phyloP scores from a whole-genome alignment of 148 eudicot species.

The Fagopyrum homotropicum region DNA sequence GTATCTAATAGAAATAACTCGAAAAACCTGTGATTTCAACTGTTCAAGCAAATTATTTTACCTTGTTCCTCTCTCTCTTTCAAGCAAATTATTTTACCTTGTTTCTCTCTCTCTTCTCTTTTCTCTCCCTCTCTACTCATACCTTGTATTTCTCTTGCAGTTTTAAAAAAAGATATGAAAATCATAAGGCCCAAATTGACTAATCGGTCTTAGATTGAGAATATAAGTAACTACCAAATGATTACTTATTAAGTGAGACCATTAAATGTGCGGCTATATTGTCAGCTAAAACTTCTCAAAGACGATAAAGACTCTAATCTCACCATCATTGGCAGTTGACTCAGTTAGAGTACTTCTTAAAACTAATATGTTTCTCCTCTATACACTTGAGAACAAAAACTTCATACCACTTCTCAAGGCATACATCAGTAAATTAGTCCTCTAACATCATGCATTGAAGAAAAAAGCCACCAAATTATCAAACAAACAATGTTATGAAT shows the following conservation, averaged over 20 bases:
- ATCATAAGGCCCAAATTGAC: too few species aligned
- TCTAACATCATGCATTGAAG: constrained; percentile 27
- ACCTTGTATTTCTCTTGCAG: too few species aligned
- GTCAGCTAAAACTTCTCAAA: constrained; percentile 94
- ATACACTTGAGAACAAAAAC: constrained; percentile 13
- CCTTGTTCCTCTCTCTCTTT: too few species aligned
- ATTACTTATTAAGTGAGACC: constrained; percentile 47
- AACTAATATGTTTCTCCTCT: constrained; percentile 42
- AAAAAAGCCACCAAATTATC: constrained; percentile 17
- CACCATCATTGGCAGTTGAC: constrained; percentile 69
- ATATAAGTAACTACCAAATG: constrained; percentile 60
- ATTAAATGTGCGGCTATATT: constrained; percentile 71
- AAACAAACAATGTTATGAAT: constrained; percentile 1
- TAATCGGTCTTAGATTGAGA: too few species aligned
- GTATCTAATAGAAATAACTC: too few species aligned
- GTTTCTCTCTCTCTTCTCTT: too few species aligned
- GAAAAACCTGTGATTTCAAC: too few species aligned
- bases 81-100: too few species aligned
- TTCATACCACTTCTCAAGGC: constrained; percentile 9
- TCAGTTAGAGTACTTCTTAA: constrained; percentile 49
- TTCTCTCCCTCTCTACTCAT: too few species aligned
- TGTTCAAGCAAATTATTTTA: too few species aligned
- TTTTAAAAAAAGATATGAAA: too few species aligned
- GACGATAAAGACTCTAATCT: constrained; percentile 82
- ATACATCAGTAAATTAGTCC: constrained; percentile 17